Evolutionary conservation across 2,329 filamentous ascomycete species (phyloP).

Genomic region (Colletotrichum sidae): DNA sequence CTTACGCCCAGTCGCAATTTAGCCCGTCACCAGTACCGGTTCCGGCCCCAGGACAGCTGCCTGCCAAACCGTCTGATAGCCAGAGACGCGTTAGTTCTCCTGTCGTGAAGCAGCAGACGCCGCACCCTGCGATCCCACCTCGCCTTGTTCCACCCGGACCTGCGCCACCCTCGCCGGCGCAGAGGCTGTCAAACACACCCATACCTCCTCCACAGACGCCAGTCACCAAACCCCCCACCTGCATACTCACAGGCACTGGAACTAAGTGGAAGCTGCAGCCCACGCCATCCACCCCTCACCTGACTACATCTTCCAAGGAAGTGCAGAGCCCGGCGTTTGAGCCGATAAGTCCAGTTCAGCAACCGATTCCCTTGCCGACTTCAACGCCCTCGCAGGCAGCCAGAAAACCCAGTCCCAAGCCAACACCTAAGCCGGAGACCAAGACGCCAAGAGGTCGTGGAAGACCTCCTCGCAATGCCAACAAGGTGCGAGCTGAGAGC

Average conservation of each 20-base stretch:
- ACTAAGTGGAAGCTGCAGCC: conserved; percentile 70
- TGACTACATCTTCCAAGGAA: conserved; percentile 45
- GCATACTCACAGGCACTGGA: conserved; percentile 53
- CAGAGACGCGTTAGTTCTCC: conserved; percentile 46
- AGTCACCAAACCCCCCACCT: conserved; percentile 41
- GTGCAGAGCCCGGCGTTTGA: conserved; percentile 67
- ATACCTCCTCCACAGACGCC: conserved; percentile 50
- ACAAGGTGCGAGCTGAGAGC: conserved; percentile 49
- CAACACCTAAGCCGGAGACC: conserved; percentile 44
- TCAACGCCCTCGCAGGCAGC: conserved; percentile 45
- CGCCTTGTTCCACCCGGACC: conserved; percentile 55
- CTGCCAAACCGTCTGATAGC: conserved; percentile 39
- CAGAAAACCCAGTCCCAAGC: conserved; percentile 51
- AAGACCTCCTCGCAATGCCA: conserved; percentile 50
- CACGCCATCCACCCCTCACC: conserved; percentile 68
- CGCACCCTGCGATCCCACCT: conserved; percentile 52
- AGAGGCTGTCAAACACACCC: conserved; percentile 46
- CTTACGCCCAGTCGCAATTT: conserved; percentile 41
- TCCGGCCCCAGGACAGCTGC: conserved; percentile 41
- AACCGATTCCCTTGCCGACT: conserved; percentile 51
- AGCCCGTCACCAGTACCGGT: conserved; percentile 40
- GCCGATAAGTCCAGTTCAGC: conserved; percentile 66
- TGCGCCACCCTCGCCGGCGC: conserved; percentile 47
- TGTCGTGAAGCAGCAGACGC: conserved; percentile 46
- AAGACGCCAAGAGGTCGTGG: conserved; percentile 46